These are phyloP conservation scores for Castanospermum australe DNA, from an alignment of 306 rosid species.

Conservation along the genomic window DNA sequence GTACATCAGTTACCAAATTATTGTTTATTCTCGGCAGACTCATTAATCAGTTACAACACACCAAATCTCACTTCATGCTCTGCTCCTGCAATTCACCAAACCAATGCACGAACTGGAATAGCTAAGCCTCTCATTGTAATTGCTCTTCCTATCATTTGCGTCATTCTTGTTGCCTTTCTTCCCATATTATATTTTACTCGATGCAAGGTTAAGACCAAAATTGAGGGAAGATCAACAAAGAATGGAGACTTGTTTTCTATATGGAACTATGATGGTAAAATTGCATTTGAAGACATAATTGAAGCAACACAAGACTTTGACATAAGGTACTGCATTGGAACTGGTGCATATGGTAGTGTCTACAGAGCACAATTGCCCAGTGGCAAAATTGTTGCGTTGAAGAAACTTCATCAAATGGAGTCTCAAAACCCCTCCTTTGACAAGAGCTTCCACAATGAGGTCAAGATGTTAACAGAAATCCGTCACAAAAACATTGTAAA, in stretches of 20 bases:
- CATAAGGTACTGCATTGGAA: neutral
- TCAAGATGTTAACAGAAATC: neutral
- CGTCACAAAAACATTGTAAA: neutral
- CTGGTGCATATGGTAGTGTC: neutral
- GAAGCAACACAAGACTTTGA: neutral
- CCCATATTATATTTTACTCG: neutral
- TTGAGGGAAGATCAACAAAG: neutral
- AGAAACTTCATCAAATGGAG: neutral
- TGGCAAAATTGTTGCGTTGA: neutral
- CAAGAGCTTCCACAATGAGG: neutral
- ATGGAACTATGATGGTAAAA: conserved; percentile 16
- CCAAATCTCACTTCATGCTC: neutral
- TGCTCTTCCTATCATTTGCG: neutral
- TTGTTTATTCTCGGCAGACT: neutral
- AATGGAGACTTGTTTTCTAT: conserved; percentile 7
- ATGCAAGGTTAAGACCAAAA: too few relatives aligned
- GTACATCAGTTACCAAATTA: neutral
- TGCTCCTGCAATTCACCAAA: neutral
- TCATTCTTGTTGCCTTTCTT: too few relatives aligned
- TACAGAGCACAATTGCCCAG: neutral
- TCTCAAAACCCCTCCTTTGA: neutral
- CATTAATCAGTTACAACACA: neutral
- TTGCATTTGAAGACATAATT: conserved; percentile 14
- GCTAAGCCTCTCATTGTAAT: neutral
- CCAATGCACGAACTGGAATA: neutral